phyloP scores from a whole-genome alignment of 2,329 filamentous ascomycete species.

The Cryphonectria naterciae region DNA sequence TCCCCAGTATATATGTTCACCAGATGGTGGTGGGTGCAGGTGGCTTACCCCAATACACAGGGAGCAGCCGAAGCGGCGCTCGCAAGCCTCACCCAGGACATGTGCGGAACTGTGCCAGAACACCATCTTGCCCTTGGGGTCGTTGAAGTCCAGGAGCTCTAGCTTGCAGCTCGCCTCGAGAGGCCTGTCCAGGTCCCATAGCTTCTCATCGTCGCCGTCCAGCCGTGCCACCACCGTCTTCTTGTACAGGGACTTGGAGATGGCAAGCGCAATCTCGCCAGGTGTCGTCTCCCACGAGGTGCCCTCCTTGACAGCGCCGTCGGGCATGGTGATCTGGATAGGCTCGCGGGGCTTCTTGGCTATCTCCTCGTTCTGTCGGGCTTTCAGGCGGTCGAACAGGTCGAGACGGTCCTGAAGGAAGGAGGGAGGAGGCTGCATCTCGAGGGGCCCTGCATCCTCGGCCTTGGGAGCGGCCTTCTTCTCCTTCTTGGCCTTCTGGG shows the following conservation, averaged over 20 bases:
- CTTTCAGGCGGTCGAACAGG: constrained; percentile 87
- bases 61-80: constrained; percentile 87
- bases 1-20: neutral
- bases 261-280: constrained; percentile 73
- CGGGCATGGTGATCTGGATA: constrained; percentile 74
- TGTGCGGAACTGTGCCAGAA: constrained; percentile 78
- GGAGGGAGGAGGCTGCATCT: constrained; percentile 63
- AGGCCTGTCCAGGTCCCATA: constrained; percentile 93
- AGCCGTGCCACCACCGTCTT: constrained; percentile 85
- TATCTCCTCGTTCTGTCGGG: constrained; percentile 78
- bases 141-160: constrained; percentile 79
- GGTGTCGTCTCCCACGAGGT: constrained; percentile 94
- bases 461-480: constrained; percentile 47
- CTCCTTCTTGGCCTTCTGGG: constrained; percentile 53
- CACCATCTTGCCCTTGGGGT: constrained; percentile 79
- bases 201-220: constrained; percentile 68
- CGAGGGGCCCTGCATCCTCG: constrained; percentile 47
- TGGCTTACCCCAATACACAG: constrained; percentile 74
- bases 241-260: constrained; percentile 83
- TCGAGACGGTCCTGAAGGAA: constrained; percentile 84
- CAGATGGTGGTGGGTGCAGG: neutral
- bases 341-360: constrained; percentile 71
- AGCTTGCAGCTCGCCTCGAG: constrained; percentile 86
- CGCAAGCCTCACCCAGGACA: constrained; percentile 91
- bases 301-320: constrained; percentile 72